phyloP scores from a whole-genome alignment of 306 rosid species.

The Acmispon strigosus region DNA sequence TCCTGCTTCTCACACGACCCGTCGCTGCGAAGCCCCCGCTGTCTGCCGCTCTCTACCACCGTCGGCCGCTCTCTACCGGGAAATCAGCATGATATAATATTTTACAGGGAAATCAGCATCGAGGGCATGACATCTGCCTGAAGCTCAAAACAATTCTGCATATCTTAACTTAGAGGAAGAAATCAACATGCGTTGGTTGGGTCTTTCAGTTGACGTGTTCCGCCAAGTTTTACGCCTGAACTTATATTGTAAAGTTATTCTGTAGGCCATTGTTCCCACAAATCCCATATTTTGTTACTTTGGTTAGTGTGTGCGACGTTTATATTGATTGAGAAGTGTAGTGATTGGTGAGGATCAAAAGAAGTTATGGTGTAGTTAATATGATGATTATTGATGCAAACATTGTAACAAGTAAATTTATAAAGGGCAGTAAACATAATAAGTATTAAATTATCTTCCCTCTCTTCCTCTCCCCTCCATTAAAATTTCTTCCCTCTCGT shows the following conservation, averaged over 20 bases:
- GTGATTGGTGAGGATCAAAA: constrained; percentile 43
- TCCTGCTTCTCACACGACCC: too few species aligned
- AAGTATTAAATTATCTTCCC: too few species aligned
- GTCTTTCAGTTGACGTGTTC: constrained; percentile 47
- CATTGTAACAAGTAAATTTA: too few species aligned
- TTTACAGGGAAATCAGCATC: constrained; percentile 40
- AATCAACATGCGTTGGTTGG: constrained; percentile 72
- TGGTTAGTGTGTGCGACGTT: constrained; percentile 10
- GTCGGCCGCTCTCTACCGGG: too few species aligned
- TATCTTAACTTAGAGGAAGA: constrained; percentile 14
- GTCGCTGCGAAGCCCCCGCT: too few species aligned
- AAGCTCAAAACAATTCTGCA: constrained; percentile 26
- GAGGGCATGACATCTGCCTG: constrained; percentile 12
- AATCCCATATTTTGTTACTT: constrained; percentile 8
- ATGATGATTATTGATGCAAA: too few species aligned
- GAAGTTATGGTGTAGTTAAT: constrained; percentile 97
- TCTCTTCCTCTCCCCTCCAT: too few species aligned
- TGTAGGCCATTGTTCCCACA: constrained; percentile 31
- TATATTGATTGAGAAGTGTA: constrained; percentile 23
- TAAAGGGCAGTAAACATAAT: too few species aligned
- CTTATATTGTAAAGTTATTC: constrained; percentile 78
- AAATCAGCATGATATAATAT: background rate
- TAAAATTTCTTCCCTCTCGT: too few species aligned
- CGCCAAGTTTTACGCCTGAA: constrained; percentile 61
- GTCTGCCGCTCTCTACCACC: too few species aligned